Percentiles rank a stretch among this genome's conserved stretches.
Evolutionary conservation across 176 grass and related monocot genomes (phyloP).

Genomic region (Carex littledalei): DNA sequence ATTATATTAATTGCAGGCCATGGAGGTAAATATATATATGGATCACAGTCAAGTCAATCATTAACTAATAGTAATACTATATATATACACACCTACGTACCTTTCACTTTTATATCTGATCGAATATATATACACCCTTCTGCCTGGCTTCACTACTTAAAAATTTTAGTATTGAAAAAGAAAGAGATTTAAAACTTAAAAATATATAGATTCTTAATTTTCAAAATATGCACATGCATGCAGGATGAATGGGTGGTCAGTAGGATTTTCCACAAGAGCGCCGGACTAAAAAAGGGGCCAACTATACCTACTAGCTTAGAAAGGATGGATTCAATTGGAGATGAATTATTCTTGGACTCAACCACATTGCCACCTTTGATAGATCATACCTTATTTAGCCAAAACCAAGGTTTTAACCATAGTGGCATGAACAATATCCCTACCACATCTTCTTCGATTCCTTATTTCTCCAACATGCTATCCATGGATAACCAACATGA

Average conservation of each 20-base stretch:
- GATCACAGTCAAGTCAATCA: background rate
- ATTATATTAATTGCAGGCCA: background rate
- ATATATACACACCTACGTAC: background rate
- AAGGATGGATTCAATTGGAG: slow-evolving; percentile 19
- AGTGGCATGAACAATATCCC: background rate
- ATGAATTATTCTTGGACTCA: slow-evolving; percentile 26
- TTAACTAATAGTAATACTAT: background rate
- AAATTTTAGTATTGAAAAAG: background rate
- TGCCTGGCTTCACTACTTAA: background rate
- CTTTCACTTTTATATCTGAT: background rate
- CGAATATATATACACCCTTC: too few relatives aligned
- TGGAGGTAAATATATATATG: background rate
- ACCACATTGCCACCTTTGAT: slow-evolving; percentile 37
- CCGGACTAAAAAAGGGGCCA: slow-evolving; percentile 23
- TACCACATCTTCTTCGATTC: slow-evolving; percentile 3
- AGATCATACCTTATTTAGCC: slow-evolving; percentile 22
- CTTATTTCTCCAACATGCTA: slow-evolving; percentile 20
- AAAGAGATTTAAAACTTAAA: background rate
- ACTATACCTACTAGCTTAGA: slow-evolving; percentile 9
- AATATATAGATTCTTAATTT: background rate
- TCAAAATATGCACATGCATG: background rate
- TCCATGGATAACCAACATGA: slow-evolving; percentile 17
- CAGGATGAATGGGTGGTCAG: slow-evolving; percentile 41
- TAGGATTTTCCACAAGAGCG: slow-evolving; percentile 36
- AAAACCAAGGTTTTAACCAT: background rate